A percentile compares a stretch with the other conserved stretches of the same genome.
These are phyloP conservation scores for Coniferiporia weirii DNA, from an alignment of 1,284 basidiomycete genomes.

Conservation along the genomic window DNA sequence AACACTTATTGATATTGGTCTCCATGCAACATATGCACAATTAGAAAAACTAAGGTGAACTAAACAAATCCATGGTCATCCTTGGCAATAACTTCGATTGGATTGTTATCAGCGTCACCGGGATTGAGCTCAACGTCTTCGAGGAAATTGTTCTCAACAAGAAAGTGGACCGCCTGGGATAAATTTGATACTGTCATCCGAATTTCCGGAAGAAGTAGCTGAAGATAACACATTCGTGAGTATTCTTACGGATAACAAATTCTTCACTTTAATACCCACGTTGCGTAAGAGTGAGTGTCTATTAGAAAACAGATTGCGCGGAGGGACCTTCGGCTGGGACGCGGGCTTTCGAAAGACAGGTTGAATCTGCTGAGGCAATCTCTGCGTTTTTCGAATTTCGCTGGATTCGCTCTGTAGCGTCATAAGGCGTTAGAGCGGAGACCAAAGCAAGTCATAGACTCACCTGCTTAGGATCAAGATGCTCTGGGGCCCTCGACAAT, in stretches of 20 bases:
- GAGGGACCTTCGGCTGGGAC: conserved; percentile 47
- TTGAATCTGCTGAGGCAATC: neutral
- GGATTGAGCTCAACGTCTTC: conserved; percentile 75
- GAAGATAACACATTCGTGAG: conserved; percentile 1
- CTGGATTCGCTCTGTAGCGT: neutral
- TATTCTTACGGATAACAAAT: neutral
- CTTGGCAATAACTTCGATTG: conserved; percentile 54
- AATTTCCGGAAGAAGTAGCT: conserved; percentile 88
- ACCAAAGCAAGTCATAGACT: neutral
- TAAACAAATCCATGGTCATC: conserved; percentile 19
- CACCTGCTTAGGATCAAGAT: neutral
- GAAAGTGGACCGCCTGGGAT: conserved; percentile 88
- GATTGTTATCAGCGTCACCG: conserved; percentile 70
- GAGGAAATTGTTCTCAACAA: conserved; percentile 91
- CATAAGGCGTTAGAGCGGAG: neutral
- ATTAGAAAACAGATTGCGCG: conserved; percentile 63
- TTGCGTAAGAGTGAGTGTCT: conserved; percentile 69
- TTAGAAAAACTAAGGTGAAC: neutral
- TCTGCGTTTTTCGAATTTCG: neutral
- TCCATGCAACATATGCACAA: no score
- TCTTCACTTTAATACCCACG: conserved; percentile 38
- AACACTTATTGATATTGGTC: no score
- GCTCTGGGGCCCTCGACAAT: neutral
- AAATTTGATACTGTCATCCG: conserved; percentile 88
- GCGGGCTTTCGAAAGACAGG: conserved; percentile 26